Evolutionary conservation across 176 grass and related monocot genomes (phyloP).

Genomic region (Chrysopogon serrulatus): DNA sequence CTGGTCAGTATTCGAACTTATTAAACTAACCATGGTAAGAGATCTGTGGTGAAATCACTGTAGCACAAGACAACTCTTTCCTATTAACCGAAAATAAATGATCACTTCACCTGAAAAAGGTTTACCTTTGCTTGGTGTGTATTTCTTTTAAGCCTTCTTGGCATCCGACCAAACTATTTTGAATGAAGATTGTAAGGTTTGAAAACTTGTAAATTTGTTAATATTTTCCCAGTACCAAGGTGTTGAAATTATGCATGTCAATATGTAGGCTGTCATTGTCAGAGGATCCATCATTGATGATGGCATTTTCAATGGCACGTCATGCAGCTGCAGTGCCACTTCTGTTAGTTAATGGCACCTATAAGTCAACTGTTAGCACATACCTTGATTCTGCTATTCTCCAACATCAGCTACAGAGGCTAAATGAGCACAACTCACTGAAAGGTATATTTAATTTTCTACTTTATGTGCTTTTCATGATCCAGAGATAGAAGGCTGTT

Average conservation of each 20-base stretch:
- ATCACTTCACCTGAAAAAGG: background rate
- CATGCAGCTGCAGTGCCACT: constrained; percentile 89
- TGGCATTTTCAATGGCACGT: constrained; percentile 87
- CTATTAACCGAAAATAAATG: background rate
- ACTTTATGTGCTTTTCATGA: constrained; percentile 1
- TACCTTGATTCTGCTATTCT: constrained; percentile 94
- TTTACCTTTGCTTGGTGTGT: background rate
- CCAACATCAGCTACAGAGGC: constrained; percentile 73
- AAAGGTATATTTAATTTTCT: constrained; percentile 51
- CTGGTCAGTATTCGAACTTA: too few species aligned
- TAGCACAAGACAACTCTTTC: background rate
- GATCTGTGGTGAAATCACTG: background rate
- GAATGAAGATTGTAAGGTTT: background rate
- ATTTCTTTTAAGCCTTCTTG: background rate
- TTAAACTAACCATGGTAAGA: background rate
- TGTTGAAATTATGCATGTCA: constrained; percentile 10
- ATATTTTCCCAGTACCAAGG: background rate
- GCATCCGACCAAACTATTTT: background rate
- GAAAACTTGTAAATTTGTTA: background rate
- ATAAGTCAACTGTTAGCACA: constrained; percentile 78
- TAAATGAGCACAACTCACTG: constrained; percentile 55
- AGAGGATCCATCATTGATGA: constrained; percentile 75
- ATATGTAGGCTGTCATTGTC: constrained; percentile 63
- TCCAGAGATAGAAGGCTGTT: background rate
- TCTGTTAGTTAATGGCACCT: constrained; percentile 92